Evolutionary conservation across 345 rosid species (phyloP), one percentile per base, ranked within the genome.

Genomic region (Gossypium longicalyx): DNA sequence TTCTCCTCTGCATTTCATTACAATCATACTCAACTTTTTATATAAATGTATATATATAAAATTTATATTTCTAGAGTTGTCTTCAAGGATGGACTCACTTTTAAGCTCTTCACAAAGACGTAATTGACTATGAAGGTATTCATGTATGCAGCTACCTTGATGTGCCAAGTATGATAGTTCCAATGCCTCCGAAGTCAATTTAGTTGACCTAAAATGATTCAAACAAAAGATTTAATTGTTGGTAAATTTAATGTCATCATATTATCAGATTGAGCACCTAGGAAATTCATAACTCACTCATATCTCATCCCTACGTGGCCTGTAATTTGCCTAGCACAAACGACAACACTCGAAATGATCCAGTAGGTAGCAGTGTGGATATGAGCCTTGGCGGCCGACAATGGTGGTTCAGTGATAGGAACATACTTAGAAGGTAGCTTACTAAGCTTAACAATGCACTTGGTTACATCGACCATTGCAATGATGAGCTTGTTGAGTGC

Each of bases 331-430:
- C 88, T 22, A 4, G 92, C 85, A 72, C 96, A 92, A 52, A 89
- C 89, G 74, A 90, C 78, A 9, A 88, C 86, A 56, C 92, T 80
- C 75, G 92, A 79, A 57, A 90, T 83, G 62, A 91, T 91, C 97
- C 94, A 90, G 78, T 89, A 91, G 53, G 88, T 92, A 19, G 97
- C 89, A 19, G 83, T 82, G 19, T 97, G 97, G 62, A 92, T 72
- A 62, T 86, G 90, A 16, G 85, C 45, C 48, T 63, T 64, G 65
- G 88, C 89, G 0, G 71, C 74, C 9, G 78, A 67, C 64, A 86
- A 54, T 15, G 87, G 86, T 0, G 90, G 77, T 49, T 67, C 66
- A n/a, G 83, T 92, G 3, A 67, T 0, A 17, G 87, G 59, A n/a
- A 88, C 85, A 75, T 92, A 90, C 27, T 76, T 79, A 8, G 86